Evolutionary conservation across 1,284 basidiomycete species (phyloP), one percentile per base, ranked within the genome.

Genomic region (Cutaneotrichosporon arboriforme): DNA sequence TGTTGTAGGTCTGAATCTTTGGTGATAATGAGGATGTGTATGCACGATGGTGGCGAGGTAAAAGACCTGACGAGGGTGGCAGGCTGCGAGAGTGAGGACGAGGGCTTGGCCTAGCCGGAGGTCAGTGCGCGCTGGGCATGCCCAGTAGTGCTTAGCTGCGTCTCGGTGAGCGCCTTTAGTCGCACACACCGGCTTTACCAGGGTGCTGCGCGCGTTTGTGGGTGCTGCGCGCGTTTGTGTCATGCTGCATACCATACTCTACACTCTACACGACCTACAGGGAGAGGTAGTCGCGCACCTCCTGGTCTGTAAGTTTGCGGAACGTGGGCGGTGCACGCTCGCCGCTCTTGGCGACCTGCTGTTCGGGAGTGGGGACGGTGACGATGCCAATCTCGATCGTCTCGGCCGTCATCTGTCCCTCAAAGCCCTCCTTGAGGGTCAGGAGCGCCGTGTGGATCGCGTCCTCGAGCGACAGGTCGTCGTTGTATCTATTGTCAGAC

Each of bases 401-500:
- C 80, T 97, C 94, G 78, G 97, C 94, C 18, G 94, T 97, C 93
- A 99, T 97, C 73, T 97, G 89, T 13, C 96, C 96, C 76, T 99
- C 96, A 66, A 97, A 97, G 9, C 94, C 94, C 78, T 98, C 96
- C 77, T 99, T 98, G 60, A 98, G 80, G 18, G 96, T 99, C 61
- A 99, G 78, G 37, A 99, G 83, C n/a, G 96, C 94, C 8, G 96
- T 98, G 77, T 98, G 96, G 65, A 98, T 98, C 20, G 96, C 96
- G 73, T 99, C 96, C 77, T 98, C 96, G 53, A 98, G 79, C 62
- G 92, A 96, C 68, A 99, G 94, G 68, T 98, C 96, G 77, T 98
- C 94, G 77, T 97, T 97, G 79, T 98, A 99, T 68, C 92, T 94
- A 73, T 15, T 15, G 34, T 54, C 49, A 54, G 52, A n/a, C n/a